Evolutionary conservation across 805 yeast species (phyloP).

Genomic region (Kuraishia molischiana): DNA sequence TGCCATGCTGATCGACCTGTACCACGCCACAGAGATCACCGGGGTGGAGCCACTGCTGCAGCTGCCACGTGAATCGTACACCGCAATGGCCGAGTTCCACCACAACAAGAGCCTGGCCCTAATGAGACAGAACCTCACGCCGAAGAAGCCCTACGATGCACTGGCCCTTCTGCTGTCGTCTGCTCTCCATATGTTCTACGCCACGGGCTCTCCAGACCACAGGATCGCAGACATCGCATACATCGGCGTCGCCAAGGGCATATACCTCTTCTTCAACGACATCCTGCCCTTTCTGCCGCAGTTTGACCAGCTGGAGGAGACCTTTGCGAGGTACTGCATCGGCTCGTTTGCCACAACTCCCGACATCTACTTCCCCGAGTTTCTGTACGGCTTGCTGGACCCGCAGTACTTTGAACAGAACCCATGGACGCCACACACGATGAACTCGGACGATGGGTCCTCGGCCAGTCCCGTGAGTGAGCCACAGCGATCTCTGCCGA

Average conservation of each 20-base stretch:
- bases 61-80: conserved; percentile 8
- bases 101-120: conserved; percentile 11
- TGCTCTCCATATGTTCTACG: conserved; percentile 12
- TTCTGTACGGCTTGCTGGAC: conserved; percentile 11
- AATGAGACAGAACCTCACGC: conserved; percentile 10
- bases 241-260: conserved; percentile 9
- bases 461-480: conserved; percentile 5
- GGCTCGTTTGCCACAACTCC: conserved; percentile 11
- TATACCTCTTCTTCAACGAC: background rate
- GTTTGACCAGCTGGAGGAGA: conserved; percentile 8
- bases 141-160: conserved; percentile 8
- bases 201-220: conserved; percentile 11
- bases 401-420: conserved; percentile 2
- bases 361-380: conserved; percentile 12
- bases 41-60: conserved; percentile 12
- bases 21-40: conserved; percentile 11
- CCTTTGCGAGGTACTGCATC: conserved; percentile 13
- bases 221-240: conserved; percentile 9
- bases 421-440: background rate
- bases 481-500: conserved; percentile 1
- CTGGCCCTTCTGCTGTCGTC: conserved; percentile 10
- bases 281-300: conserved; percentile 6
- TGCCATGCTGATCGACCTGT: conserved; percentile 10
- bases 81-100: conserved; percentile 13
- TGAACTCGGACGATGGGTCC: background rate